Base-by-base conservation (phyloP, 345 rosid species). In the Boechera retrofracta region DNA sequence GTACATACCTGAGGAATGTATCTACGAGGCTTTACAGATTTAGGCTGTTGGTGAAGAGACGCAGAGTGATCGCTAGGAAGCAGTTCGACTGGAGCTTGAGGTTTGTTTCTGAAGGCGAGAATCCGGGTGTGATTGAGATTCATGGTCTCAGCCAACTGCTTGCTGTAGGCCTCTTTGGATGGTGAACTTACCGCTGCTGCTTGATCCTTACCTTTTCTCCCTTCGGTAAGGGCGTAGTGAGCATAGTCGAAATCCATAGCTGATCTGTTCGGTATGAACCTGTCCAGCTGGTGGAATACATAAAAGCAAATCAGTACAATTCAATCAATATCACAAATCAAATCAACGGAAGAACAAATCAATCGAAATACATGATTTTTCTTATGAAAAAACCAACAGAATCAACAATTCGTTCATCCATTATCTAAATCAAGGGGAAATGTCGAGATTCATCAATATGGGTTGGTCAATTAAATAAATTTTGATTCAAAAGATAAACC, bases 221-320 rank as follows among this genome's bases (percentile, higher is more conserved):
- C 90, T 63, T 86, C 90, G 0, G 86, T 87, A 10, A 88, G 69
- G 82, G 89, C 89, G 77, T 55, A 89, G 64, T 81, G 88, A 0
- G 94, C 93, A 53, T 82, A 91, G 33, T 89, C 95, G 35, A 86
- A 77, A 70, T 91, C 88, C 86, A 89, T 91, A 1, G 95, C 97
- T 12, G 95, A 83, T 39, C 95, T 69, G 59, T 89, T 91, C 0
- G 97, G 93, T 15, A 91, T 91, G 61, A 89, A 91, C 4, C 95
- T 83, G 68, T 91, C 97, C 80, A 86, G 69, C 94, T 87, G 85
- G 0, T 36, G 7, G 8, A 55, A 5, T 5, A 45, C 18, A 39
- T 21, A 15, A 71, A 39, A 54, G 24, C 24, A 21, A 21, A 26
- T 78, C 64, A 72, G 18, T 35, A 64, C 41, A 39, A 32, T 12